Evolutionary conservation across 805 yeast genomes (phyloP).

Genomic region (Pichia phayaonensis): DNA sequence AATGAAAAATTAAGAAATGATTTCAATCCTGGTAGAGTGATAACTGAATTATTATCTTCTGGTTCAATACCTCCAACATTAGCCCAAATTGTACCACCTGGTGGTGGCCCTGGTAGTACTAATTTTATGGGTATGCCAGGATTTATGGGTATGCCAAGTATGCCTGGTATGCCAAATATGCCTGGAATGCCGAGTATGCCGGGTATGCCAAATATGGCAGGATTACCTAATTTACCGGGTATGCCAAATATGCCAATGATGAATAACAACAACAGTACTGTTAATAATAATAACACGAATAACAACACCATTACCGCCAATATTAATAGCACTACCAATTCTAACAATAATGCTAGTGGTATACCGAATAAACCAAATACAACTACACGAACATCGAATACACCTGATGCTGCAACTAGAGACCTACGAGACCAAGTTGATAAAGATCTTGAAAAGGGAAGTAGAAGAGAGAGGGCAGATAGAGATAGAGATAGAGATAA

Average conservation of each 20-base stretch:
- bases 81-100: constrained; percentile 22
- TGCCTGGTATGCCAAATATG: constrained; percentile 6
- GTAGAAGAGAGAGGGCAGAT: constrained; percentile 4
- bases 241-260: constrained; percentile 12
- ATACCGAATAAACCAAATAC: constrained; percentile 14
- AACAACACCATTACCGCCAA: neutral
- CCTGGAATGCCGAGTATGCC: constrained; percentile 19
- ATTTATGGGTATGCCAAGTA: constrained; percentile 19
- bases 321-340: neutral
- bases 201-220: constrained; percentile 7
- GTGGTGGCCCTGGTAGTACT: constrained; percentile 17
- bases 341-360: neutral
- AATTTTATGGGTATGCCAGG: constrained; percentile 17
- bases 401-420: constrained; percentile 15
- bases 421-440: constrained; percentile 25
- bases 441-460: constrained; percentile 19
- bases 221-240: constrained; percentile 17
- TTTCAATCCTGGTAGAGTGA: constrained; percentile 73
- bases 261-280: neutral
- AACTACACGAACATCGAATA: constrained; percentile 20
- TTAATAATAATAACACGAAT: constrained; percentile 4
- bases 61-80: constrained; percentile 24
- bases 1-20: constrained; percentile 77
- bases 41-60: constrained; percentile 47
- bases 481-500: constrained; percentile 7